phyloP scores from a whole-genome alignment of 2,329 filamentous ascomycete genomes.

The Dothistroma septosporum region DNA sequence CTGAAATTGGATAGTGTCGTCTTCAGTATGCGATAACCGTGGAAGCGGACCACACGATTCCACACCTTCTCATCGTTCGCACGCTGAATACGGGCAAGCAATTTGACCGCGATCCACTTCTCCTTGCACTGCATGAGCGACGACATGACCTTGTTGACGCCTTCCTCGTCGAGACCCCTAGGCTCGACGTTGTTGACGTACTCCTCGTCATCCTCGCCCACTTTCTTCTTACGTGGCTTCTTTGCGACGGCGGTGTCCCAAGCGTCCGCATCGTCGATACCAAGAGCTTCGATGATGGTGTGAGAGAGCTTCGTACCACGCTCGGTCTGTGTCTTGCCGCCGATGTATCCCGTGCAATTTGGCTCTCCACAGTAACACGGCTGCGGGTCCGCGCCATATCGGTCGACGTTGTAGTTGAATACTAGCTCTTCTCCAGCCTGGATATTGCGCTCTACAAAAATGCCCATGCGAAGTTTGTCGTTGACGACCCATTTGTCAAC shows the following conservation, averaged over 20 bases:
- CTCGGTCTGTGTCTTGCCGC: constrained; percentile 95
- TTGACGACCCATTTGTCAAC: constrained; percentile 99
- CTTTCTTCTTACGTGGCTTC: constrained; percentile 89
- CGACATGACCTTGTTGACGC: constrained; percentile 92
- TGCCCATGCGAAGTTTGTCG: constrained; percentile 96
- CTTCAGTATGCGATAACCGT: constrained; percentile 93
- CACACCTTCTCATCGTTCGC: constrained; percentile 83
- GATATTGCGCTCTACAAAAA: constrained; percentile 84
- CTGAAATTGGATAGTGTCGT: constrained; percentile 78
- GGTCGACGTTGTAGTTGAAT: constrained; percentile 99
- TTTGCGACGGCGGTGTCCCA: constrained; percentile 90
- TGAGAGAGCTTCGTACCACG: constrained; percentile 86
- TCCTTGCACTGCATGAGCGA: constrained; percentile 96
- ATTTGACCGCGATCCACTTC: constrained; percentile 97
- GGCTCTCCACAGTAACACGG: constrained; percentile 93
- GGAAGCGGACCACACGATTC: constrained; percentile 88
- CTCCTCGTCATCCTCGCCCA: constrained; percentile 86
- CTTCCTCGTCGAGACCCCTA: constrained; percentile 72
- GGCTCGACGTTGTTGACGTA: constrained; percentile 87
- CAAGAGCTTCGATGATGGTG: constrained; percentile 87
- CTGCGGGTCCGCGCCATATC: constrained; percentile 94
- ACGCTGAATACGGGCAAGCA: constrained; percentile 81
- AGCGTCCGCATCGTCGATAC: constrained; percentile 85
- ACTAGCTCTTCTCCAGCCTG: constrained; percentile 89
- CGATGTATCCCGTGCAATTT: constrained; percentile 94